These are phyloP conservation scores for Lactarius psammicola DNA, from an alignment of 768 basidiomycete genomes.

Conservation along the genomic window DNA sequence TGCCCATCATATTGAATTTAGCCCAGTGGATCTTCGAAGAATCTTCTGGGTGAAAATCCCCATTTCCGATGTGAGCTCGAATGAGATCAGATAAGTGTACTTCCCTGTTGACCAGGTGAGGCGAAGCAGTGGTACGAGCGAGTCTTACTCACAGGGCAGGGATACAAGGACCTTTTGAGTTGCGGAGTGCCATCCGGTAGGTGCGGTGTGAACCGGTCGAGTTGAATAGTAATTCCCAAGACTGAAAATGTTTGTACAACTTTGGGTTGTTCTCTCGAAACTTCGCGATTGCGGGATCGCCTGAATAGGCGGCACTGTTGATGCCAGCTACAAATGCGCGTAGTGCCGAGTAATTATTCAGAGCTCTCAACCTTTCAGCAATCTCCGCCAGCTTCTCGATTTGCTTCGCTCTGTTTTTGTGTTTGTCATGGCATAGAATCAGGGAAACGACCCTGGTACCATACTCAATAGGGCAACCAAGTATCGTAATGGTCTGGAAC, in stretches of 20 bases:
- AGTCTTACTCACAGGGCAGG: slow-evolving; percentile 64
- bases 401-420: slow-evolving; percentile 69
- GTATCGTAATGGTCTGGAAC: slow-evolving; percentile 18
- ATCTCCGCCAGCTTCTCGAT: slow-evolving; percentile 90
- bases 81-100: slow-evolving; percentile 90
- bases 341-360: slow-evolving; percentile 92
- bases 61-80: slow-evolving; percentile 81
- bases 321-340: slow-evolving; percentile 95
- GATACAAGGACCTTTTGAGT: slow-evolving; percentile 83
- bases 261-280: slow-evolving; percentile 68
- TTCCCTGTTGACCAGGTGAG: slow-evolving; percentile 51
- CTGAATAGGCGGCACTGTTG: slow-evolving; percentile 75
- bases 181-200: slow-evolving; percentile 86
- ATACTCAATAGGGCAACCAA: slow-evolving; percentile 15
- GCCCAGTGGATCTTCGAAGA: slow-evolving; percentile 87
- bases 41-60: slow-evolving; percentile 64
- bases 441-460: slow-evolving; percentile 78
- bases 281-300: slow-evolving; percentile 71
- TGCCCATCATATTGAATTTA: slow-evolving; percentile 91
- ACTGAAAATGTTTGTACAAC: slow-evolving; percentile 71
- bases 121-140: slow-evolving; percentile 23
- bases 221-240: slow-evolving; percentile 82
- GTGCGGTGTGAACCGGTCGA: slow-evolving; percentile 79
- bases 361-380: slow-evolving; percentile 69
- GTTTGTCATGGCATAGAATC: slow-evolving; percentile 83